Percentiles rank a stretch among this genome's conserved stretches.
These are phyloP conservation scores for Peronosclerospora sorghi DNA, from an alignment of 352 stramenopile genomes.

Conservation along the genomic window DNA sequence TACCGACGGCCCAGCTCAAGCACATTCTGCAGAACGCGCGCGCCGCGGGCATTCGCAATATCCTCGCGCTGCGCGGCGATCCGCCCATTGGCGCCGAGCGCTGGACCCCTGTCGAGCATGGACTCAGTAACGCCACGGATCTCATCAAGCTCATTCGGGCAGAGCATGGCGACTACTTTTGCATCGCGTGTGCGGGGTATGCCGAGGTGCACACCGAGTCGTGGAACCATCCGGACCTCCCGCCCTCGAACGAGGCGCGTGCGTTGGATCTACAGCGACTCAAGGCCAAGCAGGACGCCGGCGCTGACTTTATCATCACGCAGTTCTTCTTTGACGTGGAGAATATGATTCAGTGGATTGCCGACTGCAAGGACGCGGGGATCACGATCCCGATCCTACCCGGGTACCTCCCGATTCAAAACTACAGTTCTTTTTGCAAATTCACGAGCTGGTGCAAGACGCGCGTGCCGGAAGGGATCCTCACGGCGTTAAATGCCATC, in stretches of 20 bases:
- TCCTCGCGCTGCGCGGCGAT: constrained; percentile 95
- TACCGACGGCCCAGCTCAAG: constrained; percentile 55
- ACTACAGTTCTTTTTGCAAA: constrained; percentile 95
- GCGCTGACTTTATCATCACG: constrained; percentile 98
- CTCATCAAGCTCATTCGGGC: constrained; percentile 94
- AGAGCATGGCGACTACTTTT: constrained; percentile 95
- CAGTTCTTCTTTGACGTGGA: constrained; percentile 99
- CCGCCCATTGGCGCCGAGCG: constrained; percentile 88
- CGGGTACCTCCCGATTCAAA: constrained; percentile 83
- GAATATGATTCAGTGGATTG: constrained; percentile 93
- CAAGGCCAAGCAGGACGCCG: constrained; percentile 95
- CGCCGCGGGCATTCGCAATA: constrained; percentile 92
- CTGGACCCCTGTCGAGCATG: constrained; percentile 77
- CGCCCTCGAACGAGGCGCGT: constrained; percentile 63
- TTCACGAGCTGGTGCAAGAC: constrained; percentile 98
- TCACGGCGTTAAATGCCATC: constrained; percentile 62
- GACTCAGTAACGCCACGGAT: constrained; percentile 91
- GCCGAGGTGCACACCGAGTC: constrained; percentile 87
- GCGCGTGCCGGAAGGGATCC: constrained; percentile 85
- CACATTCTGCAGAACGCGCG: constrained; percentile 54
- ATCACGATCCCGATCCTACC: constrained; percentile 95
- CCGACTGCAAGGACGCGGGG: constrained; percentile 84
- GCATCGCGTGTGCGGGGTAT: constrained; percentile 95
- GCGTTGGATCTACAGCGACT: constrained; percentile 92
- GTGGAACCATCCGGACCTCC: constrained; percentile 77